phyloP scores from a whole-genome alignment of 2,329 filamentous ascomycete species.

The Colletotrichum liriopes region DNA sequence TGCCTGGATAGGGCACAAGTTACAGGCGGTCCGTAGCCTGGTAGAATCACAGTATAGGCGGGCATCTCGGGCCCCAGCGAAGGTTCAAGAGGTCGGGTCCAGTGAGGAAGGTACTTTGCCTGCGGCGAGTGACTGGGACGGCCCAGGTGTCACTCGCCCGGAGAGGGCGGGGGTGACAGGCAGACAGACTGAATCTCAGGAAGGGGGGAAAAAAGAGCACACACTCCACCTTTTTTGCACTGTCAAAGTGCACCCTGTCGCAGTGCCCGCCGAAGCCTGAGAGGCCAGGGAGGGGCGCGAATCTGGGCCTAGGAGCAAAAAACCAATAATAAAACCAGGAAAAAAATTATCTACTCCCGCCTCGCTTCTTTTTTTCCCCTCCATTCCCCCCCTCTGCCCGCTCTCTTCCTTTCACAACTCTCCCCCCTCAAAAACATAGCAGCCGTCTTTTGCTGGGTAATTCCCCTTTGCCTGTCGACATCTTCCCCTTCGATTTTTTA shows the following conservation, averaged over 20 bases:
- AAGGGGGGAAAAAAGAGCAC: constrained; percentile 8
- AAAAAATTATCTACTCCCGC: constrained; percentile 46
- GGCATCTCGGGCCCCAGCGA: background rate
- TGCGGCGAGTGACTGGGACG: constrained; percentile 5
- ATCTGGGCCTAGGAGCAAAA: constrained; percentile 38
- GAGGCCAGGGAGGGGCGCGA: constrained; percentile 33
- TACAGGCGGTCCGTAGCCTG: constrained; percentile 9
- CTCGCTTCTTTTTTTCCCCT: constrained; percentile 44
- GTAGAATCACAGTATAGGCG: background rate
- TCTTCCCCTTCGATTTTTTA: constrained; percentile 45
- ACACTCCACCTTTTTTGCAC: constrained; percentile 38
- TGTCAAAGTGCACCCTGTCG: constrained; percentile 24
- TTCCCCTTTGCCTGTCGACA: constrained; percentile 46
- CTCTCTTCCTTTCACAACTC: constrained; percentile 44
- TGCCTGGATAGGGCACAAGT: background rate
- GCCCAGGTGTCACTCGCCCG: constrained; percentile 10
- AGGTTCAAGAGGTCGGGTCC: background rate
- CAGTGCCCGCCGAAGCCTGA: constrained; percentile 25
- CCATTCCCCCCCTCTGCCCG: constrained; percentile 40
- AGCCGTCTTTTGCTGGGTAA: constrained; percentile 41
- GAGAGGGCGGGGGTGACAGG: constrained; percentile 6
- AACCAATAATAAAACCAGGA: constrained; percentile 45
- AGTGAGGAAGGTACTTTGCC: background rate
- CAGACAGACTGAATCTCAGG: constrained; percentile 17
- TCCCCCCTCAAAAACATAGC: constrained; percentile 39